Evolutionary conservation across 2,329 filamentous ascomycete genomes (phyloP).

Genomic region (Colletotrichum sublineola): DNA sequence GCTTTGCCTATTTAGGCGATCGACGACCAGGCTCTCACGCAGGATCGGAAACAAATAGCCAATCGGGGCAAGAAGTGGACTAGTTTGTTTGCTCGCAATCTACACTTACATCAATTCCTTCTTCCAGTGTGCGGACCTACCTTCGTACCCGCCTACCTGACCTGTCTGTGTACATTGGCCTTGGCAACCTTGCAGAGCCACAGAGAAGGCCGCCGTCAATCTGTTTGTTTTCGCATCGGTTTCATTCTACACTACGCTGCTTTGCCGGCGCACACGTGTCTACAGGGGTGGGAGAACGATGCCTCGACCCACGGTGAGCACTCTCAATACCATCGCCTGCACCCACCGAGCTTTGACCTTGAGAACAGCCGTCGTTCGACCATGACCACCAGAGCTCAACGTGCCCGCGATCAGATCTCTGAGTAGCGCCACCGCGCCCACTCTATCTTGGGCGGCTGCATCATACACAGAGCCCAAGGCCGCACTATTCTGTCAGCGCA

Average conservation of each 20-base stretch:
- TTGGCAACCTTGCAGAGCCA: neutral
- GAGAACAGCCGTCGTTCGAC: constrained; percentile 27
- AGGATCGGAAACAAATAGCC: constrained; percentile 26
- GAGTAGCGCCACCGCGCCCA: constrained; percentile 22
- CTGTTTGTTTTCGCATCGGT: neutral
- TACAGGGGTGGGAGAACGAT: neutral
- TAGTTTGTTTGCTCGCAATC: constrained; percentile 13
- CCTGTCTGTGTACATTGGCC: neutral
- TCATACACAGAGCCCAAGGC: neutral
- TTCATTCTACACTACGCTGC: neutral
- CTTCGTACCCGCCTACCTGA: too few relatives aligned
- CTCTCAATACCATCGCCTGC: too few relatives aligned
- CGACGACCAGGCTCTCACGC: constrained; percentile 24
- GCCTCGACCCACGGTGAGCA: neutral
- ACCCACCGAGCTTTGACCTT: constrained; percentile 1
- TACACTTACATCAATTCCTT: neutral
- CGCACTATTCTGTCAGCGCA: neutral
- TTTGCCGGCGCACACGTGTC: constrained; percentile 8
- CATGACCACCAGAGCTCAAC: neutral
- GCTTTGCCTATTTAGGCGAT: constrained; percentile 25
- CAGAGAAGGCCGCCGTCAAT: neutral
- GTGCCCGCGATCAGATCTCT: constrained; percentile 19
- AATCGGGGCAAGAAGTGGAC: constrained; percentile 18
- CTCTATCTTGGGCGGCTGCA: constrained; percentile 20
- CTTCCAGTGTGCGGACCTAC: neutral